These are phyloP conservation scores for Zygoascus flipseniorum DNA, from an alignment of 805 yeast species.

Conservation along the genomic window DNA sequence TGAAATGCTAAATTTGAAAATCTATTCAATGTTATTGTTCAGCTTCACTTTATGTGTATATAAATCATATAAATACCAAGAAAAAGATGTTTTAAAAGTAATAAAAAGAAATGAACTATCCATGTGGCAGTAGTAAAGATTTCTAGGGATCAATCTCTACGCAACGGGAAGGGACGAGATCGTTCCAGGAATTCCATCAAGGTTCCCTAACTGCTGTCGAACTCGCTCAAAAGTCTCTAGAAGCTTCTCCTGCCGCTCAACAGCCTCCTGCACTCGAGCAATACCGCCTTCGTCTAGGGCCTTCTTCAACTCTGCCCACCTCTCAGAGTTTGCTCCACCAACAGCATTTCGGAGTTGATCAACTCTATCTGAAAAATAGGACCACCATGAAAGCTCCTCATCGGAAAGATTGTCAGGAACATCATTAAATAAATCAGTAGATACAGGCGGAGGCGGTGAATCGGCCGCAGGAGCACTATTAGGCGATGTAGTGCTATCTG, in stretches of 20 bases:
- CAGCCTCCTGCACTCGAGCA: neutral
- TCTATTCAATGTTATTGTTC: neutral
- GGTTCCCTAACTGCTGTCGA: neutral
- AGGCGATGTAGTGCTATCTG: neutral
- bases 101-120: neutral
- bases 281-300: neutral
- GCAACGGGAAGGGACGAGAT: too few relatives aligned
- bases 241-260: neutral
- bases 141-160: too few relatives aligned
- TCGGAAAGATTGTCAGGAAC: neutral
- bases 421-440: neutral
- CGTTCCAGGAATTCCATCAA: neutral
- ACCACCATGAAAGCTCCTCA: neutral
- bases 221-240: neutral
- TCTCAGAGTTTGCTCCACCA: neutral
- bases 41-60: too few relatives aligned
- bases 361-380: neutral
- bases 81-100: neutral
- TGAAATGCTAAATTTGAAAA: neutral
- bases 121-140: too few relatives aligned
- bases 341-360: neutral
- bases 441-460: neutral
- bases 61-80: neutral
- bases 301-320: neutral
- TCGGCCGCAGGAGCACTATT: neutral